Conservation (phyloP, 345 rosid species). For the Diplotaxis tenuifolia region DNA sequence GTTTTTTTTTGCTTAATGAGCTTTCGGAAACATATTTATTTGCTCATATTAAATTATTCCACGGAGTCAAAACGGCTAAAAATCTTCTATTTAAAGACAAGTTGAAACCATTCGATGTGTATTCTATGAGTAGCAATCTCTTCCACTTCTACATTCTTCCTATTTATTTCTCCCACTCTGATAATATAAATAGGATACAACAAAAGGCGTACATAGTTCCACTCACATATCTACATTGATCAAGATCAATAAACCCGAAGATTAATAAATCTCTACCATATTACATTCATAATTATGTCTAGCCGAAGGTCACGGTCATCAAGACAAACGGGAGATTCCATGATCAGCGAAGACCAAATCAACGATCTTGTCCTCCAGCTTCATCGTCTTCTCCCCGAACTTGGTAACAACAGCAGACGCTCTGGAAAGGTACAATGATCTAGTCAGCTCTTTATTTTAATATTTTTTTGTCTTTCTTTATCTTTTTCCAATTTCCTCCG, state of each 20-base stretch:
- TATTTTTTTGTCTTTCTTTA: background rate
- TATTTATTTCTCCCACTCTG: background rate
- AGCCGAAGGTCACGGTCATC: conserved; percentile 69
- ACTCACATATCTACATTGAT: background rate
- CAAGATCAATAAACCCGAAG: background rate
- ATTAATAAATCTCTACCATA: background rate
- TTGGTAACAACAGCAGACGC: conserved; percentile 48
- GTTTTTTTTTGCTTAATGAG: no score
- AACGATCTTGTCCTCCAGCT: conserved; percentile 80
- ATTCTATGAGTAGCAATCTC: conserved; percentile 10
- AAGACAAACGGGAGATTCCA: conserved; percentile 62
- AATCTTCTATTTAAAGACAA: conserved; percentile 32
- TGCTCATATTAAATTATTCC: background rate
- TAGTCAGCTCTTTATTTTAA: background rate
- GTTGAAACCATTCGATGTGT: conserved; percentile 21
- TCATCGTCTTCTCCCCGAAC: conserved; percentile 85
- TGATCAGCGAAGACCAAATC: conserved; percentile 90
- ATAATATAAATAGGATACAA: background rate
- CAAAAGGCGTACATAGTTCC: conserved; percentile 5
- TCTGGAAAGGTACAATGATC: conserved; percentile 58
- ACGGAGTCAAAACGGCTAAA: background rate
- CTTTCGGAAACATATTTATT: no score
- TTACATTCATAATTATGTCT: conserved; percentile 48
- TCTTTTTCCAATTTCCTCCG: background rate
- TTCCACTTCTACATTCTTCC: background rate